Evolutionary conservation across 2,329 filamentous ascomycete genomes (phyloP), one percentile per base, ranked within the genome.

Genomic region (Polytolypa hystricis): DNA sequence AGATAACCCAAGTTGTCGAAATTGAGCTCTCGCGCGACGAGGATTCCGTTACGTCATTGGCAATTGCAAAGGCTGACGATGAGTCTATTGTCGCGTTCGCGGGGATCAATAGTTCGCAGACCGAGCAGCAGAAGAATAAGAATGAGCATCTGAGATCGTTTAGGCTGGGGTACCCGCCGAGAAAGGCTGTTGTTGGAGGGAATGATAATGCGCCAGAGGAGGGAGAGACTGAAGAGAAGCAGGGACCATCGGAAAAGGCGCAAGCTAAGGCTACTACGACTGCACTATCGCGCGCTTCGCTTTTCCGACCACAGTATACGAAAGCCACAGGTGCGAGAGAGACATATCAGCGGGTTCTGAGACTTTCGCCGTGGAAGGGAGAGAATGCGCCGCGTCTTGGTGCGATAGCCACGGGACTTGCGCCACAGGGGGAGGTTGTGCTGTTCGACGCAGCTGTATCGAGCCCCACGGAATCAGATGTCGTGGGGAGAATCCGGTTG

Each of bases 91-190:
- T 73, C 28, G 62, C 76, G 5, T 78, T 83, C 46, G 84, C 86
- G 17, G 86, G 86, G 37, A 79, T 94, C 62, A 95, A 94, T 58
- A 86, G 84, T 41, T 81, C 79, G 40, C 70, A 77, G 31, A 71
- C 70, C 4, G 79, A 85, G 40, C 71, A 87, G 45, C 69, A 77
- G 48, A 77, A 78, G 45, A 83, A 81, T 45, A 81, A 75, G 54
- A 95, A 95, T 56, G 71, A 83, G 52, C 87, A 95, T 61, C 76
- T 96, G 46, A 76, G 86, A 45, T 72, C 83, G 7, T 82, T 93
- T 51, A 68, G 72, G 44, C 69, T 91, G 44, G 58, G 65, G 41
- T 69, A 71, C 44, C 70, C 71, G 1, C 64, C 65, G 37, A 58
- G 54, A 34, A 69, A 67, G 49, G 23, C 42, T 10, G 42, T 40